phyloP scores from a whole-genome alignment of 2,329 filamentous ascomycete species.

The Fusarium lyarnte region DNA sequence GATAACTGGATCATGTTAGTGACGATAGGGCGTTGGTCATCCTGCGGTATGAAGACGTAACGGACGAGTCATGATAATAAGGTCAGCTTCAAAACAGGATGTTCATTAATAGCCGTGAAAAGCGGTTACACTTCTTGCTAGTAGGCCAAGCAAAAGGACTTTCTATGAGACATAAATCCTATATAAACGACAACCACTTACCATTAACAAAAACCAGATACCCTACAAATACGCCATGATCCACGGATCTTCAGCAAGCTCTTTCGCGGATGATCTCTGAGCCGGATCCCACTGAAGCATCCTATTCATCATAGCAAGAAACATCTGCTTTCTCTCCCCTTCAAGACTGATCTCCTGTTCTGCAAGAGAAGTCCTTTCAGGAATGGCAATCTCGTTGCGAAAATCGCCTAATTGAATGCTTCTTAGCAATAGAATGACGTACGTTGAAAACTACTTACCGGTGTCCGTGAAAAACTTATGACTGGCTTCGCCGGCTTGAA shows the following conservation, averaged over 20 bases:
- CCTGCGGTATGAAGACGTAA: no score
- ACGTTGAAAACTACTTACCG: conserved; percentile 40
- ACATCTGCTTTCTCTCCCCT: conserved; percentile 43
- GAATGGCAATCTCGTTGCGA: conserved; percentile 32
- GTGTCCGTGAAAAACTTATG: conserved; percentile 52
- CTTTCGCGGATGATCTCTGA: conserved; percentile 44
- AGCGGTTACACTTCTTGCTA: no score
- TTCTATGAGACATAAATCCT: no score
- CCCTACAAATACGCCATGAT: conserved; percentile 23
- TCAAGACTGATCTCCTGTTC: conserved; percentile 50
- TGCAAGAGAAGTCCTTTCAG: conserved; percentile 44
- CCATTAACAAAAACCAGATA: fast-evolving
- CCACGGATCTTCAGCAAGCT: conserved; percentile 46
- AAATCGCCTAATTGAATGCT: conserved; percentile 42
- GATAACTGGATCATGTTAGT: no score
- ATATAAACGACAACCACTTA: no score
- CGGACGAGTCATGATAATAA: no score
- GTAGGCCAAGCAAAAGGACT: no score
- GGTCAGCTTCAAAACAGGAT: no score
- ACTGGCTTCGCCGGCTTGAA: conserved; percentile 45
- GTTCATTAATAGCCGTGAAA: no score
- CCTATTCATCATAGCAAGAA: conserved; percentile 49
- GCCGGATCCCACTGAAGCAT: conserved; percentile 52
- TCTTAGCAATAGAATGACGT: neutral
- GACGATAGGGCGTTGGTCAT: no score